A percentile compares a stretch with the other conserved stretches of the same genome.
These are phyloP conservation scores for Dioscorea zingiberensis DNA, from an alignment of 106 monocot genomes.

Conservation along the genomic window DNA sequence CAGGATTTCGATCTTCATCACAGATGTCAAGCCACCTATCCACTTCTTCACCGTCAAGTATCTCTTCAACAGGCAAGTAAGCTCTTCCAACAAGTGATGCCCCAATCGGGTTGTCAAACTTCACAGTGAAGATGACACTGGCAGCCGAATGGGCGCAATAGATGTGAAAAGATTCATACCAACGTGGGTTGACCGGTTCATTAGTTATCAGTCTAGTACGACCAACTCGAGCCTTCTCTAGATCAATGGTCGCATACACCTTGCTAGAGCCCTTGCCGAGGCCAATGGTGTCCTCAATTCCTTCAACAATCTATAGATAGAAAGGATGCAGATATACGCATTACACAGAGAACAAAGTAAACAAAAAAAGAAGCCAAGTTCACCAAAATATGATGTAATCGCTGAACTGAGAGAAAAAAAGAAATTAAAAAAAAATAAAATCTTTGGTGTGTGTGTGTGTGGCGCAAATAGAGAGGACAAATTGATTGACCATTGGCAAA, in stretches of 20 bases:
- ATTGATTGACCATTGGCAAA: too few species aligned
- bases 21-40: constrained; percentile 65
- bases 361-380: background rate
- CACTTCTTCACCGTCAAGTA: constrained; percentile 39
- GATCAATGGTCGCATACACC: constrained; percentile 63
- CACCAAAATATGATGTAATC: background rate
- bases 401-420: background rate
- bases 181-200: constrained; percentile 50
- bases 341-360: background rate
- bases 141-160: constrained; percentile 63
- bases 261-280: constrained; percentile 24
- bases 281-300: constrained; percentile 36
- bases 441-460: too few species aligned
- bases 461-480: background rate
- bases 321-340: background rate
- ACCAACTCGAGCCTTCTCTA: constrained; percentile 73
- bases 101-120: constrained; percentile 44
- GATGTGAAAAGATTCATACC: constrained; percentile 76
- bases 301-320: constrained; percentile 42
- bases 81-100: constrained; percentile 56
- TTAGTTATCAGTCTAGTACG: constrained; percentile 48
- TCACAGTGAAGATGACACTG: constrained; percentile 57
- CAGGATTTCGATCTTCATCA: constrained; percentile 29
- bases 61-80: constrained; percentile 52
- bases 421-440: background rate